phyloP scores from a whole-genome alignment of 805 yeast species.

The Starmera quercuum region DNA sequence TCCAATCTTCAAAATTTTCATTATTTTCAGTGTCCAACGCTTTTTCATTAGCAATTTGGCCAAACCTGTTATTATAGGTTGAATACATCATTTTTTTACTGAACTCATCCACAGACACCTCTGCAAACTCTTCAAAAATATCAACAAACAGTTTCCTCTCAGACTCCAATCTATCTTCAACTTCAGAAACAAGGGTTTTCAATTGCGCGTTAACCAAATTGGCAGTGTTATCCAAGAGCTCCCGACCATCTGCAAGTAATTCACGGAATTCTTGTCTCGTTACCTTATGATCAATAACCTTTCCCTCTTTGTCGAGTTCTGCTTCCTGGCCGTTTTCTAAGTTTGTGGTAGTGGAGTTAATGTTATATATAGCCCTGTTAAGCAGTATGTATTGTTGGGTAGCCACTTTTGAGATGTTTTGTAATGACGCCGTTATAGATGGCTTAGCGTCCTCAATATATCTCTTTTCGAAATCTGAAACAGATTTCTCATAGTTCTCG shows the following conservation, averaged over 20 bases:
- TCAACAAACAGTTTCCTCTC: slow-evolving; percentile 46
- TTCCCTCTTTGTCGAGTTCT: slow-evolving; percentile 26
- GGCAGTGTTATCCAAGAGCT: slow-evolving; percentile 21
- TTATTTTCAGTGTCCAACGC: slow-evolving; percentile 19
- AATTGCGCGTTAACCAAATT: slow-evolving; percentile 25
- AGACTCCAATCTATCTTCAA: slow-evolving; percentile 27
- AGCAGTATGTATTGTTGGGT: slow-evolving; percentile 20
- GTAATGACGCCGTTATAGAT: slow-evolving; percentile 25
- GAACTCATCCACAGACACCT: slow-evolving; percentile 57
- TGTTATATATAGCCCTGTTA: slow-evolving; percentile 27
- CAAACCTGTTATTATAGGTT: slow-evolving; percentile 14
- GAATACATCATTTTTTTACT: slow-evolving; percentile 46
- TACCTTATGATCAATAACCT: slow-evolving; percentile 28
- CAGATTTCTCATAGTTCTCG: slow-evolving; percentile 29
- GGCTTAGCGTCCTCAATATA: slow-evolving; percentile 22
- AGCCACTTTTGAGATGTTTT: slow-evolving; percentile 21
- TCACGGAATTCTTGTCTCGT: slow-evolving; percentile 43
- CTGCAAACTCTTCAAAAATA: slow-evolving; percentile 67
- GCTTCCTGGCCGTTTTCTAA: slow-evolving; percentile 24
- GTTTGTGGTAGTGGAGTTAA: slow-evolving; percentile 27
- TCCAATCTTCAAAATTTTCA: slow-evolving; percentile 48
- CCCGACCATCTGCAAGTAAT: slow-evolving; percentile 25
- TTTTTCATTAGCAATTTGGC: slow-evolving; percentile 9
- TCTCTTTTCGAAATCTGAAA: slow-evolving; percentile 21
- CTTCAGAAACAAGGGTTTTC: slow-evolving; percentile 20